Conservation (phyloP, 2,329 filamentous ascomycete genomes). For the Apiospora aurea region DNA sequence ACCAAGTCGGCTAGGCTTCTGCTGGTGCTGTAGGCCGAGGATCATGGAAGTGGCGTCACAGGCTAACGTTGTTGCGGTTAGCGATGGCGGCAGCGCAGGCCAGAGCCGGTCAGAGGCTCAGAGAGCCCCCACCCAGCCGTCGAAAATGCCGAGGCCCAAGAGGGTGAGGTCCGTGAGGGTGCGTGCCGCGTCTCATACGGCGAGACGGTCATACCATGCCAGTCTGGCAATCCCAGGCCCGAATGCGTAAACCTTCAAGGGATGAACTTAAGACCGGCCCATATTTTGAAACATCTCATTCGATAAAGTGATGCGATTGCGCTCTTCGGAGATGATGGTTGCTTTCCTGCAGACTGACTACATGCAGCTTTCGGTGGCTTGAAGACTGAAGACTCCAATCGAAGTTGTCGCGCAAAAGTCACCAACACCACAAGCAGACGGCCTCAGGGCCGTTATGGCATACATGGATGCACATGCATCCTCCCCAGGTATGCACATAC, state of each 20-base stretch:
- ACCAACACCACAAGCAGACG: not conserved
- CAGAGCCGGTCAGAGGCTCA: not conserved
- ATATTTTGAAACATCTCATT: conserved; percentile 17
- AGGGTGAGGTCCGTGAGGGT: not conserved
- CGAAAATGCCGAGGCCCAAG: conserved; percentile 16
- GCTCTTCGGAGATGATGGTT: conserved; percentile 11
- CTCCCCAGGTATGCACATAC: no score
- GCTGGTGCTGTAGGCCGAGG: conserved; percentile 10
- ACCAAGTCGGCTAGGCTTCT: not conserved
- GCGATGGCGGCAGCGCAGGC: not conserved
- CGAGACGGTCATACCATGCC: not conserved
- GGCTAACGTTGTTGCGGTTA: conserved; percentile 10
- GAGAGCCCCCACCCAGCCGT: conserved; percentile 13
- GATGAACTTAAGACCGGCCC: conserved; percentile 16
- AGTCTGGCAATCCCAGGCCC: conserved; percentile 1
- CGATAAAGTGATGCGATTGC: conserved; percentile 12
- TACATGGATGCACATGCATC: not conserved
- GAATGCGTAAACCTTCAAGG: conserved; percentile 16
- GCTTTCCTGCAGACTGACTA: not conserved
- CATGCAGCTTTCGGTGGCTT: not conserved
- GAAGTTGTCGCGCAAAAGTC: not conserved
- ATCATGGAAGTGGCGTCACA: not conserved
- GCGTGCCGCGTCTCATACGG: not conserved
- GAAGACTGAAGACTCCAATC: not conserved
- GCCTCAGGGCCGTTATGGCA: not conserved